Conservation (phyloP, 2,329 filamentous ascomycete genomes). For the Coniochaeta sp. region DNA sequence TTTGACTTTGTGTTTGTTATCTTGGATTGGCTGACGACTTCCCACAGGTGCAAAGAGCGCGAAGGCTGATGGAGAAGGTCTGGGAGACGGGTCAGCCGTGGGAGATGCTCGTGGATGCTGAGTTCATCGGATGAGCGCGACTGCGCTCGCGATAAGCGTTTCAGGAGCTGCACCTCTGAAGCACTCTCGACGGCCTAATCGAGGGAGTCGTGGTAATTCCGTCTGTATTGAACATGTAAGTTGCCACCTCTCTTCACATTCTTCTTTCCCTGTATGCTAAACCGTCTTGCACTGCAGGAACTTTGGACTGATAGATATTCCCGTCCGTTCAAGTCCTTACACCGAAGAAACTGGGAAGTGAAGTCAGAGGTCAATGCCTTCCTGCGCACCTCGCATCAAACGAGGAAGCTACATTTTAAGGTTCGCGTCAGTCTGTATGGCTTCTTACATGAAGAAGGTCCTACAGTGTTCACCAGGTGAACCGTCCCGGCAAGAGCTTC, state of each 20-base stretch:
- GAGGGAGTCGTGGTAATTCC: too few species aligned
- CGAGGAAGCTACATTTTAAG: neutral
- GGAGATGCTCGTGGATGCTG: conserved; percentile 59
- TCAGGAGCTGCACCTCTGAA: neutral
- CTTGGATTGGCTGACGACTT: conserved; percentile 5
- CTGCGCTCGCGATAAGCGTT: neutral
- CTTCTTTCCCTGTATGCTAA: too few species aligned
- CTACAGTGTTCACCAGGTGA: neutral
- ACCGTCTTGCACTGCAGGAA: too few species aligned
- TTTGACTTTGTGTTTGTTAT: too few species aligned
- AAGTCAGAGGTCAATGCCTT: too few species aligned
- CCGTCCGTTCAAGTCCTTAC: too few species aligned
- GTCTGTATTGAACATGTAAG: too few species aligned
- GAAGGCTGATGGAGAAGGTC: conserved; percentile 58
- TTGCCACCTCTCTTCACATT: too few species aligned
- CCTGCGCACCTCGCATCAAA: neutral
- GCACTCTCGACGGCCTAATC: neutral
- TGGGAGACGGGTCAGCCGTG: conserved; percentile 63
- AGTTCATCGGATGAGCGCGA: conserved; percentile 55
- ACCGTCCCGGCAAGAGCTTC: neutral
- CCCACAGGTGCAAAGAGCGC: conserved; percentile 48
- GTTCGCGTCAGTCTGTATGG: too few species aligned
- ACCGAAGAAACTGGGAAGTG: too few species aligned
- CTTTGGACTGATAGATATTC: too few species aligned
- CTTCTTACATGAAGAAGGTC: too few species aligned